Percentiles rank a stretch among this genome's conserved stretches.
Conservation (phyloP, 257 asterid species). For the Nicotiana benthamiana region DNA sequence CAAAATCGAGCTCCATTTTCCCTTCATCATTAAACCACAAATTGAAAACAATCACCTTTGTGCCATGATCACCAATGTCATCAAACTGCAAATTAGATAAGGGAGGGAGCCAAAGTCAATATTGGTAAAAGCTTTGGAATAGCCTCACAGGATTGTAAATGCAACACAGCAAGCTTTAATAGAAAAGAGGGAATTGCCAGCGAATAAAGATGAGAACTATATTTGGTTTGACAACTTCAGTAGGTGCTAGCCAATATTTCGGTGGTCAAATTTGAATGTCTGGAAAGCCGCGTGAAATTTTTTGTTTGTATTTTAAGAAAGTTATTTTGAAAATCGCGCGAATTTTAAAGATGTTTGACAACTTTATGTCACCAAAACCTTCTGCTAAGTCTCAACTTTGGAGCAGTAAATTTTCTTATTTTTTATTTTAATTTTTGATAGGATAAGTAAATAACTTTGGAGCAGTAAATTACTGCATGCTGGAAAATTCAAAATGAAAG, state of each 20-base stretch:
- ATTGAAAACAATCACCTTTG: constrained; percentile 65
- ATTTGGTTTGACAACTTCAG: neutral
- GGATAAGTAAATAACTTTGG: too few relatives aligned
- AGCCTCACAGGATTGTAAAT: constrained; percentile 1
- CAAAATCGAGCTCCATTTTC: constrained; percentile 76
- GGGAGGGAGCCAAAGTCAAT: neutral
- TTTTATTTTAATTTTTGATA: too few relatives aligned
- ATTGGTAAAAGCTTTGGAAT: neutral
- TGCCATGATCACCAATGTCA: constrained; percentile 75
- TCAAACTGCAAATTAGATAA: constrained; percentile 42
- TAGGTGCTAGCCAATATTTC: neutral
- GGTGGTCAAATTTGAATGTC: neutral
- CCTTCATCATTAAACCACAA: constrained; percentile 78
- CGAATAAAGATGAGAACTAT: neutral
- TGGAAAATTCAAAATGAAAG: neutral
- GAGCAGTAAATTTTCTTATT: neutral
- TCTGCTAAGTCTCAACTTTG: neutral
- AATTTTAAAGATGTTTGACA: neutral
- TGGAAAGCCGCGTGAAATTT: neutral
- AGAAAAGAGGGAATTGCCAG: constrained; percentile 1
- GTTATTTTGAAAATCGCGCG: neutral
- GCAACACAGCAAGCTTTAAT: neutral
- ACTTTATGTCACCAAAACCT: neutral
- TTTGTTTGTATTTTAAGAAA: neutral
- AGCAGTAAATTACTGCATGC: neutral